Evolutionary conservation across 495 filamentous ascomycete genomes (phyloP), one percentile per base, ranked within the genome.

Genomic region (Hyaloscypha hepaticicola): DNA sequence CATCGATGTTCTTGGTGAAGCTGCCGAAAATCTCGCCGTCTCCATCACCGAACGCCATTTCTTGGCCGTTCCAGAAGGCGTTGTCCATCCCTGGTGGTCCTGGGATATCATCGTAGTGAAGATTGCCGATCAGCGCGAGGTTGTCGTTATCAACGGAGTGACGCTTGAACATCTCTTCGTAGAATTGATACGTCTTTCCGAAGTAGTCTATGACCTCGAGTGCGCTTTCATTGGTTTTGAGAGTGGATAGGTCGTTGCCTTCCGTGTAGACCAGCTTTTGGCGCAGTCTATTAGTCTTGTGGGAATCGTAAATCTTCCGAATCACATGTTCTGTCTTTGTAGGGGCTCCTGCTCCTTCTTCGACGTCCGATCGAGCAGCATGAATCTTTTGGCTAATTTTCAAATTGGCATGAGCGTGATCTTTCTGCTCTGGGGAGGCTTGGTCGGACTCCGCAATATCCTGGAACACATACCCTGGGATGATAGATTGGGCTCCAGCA

Each of bases 1-100:
- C 80, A 55, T 84, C 80, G 5, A 83, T 66, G 61, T 67, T 73
- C 56, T 72, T 45, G 25, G 58, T 50, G 45, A 61, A 61, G 58
- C 33, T 59, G 28, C 56, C 56, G 31, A 59, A 34, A 8, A 33
- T 59, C n/a, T 34, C 19, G 28, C 33, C 33, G n/a, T 59, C 56
- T 24, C 59, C 59, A 33, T 61, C 59, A 5, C 59, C 59, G 26
- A 61, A 38, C 11, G 48, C 41, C 59, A 61, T 61, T 52, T 61
- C 41, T 1, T 31, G 9, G 6, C 59, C 59, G 34, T 61, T 48
- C 50, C 50, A 63, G 29, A 63, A 31, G 26, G 60, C 60, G 28
- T 63, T 63, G 51, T 63, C 50, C 25, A 51, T 60, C 5, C 58
- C 34, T 51, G 34, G 34, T 0, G 34, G 34, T 16, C 58, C 41